Base-by-base conservation (phyloP, 768 basidiomycete genomes). In the Gautieria morchelliformis region DNA sequence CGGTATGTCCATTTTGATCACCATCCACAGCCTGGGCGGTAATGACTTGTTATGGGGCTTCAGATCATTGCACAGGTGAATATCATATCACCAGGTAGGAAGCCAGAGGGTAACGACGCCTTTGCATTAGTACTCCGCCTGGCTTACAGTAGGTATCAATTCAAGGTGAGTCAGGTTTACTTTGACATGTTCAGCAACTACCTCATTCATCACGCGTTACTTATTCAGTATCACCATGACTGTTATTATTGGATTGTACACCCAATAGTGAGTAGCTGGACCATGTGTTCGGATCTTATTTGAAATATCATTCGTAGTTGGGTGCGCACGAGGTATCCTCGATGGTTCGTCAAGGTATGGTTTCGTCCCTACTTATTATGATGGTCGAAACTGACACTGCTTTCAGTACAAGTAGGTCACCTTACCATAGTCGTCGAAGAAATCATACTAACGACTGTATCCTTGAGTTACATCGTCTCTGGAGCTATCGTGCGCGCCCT, bases 311-410 rank as follows among this genome's bases (percentile, higher is more conserved):
- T 51, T 14, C 12, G 14, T 27, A 62, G 61, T 37, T 68, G 50
- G 39, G 65, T 72, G 27, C 66, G 73, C 51, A 70, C 63, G 52
- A 68, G 64, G 54, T 69, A 70, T 63, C 71, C 72, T 48, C 63
- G 71, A 55, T 69, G 68, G 68, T 74, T 74, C 68, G 70, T 69
- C 48, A 72, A 72, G 63, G 62, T 61, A 61, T 47, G 62, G 49
- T 51, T 50, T 44, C 39, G 40, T 46, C 19, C 53, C 24, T 47
- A 30, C 22, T 14, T 27, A 5, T 14, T 27, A 5, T 11, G 32
- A 17, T 7, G 10, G 48, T 3, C 15, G 8, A 30, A 49, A 30
- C 48, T 30, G 24, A 49, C 24, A 1, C 15, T 35, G 8, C 35
- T 49, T 37, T 7, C 30, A 58, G 54, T 56, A 56, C 44, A 47